A percentile compares a stretch with the other conserved stretches of the same genome.
Conservation (phyloP, 148 eudicot genomes). For the Cornus controversa region DNA sequence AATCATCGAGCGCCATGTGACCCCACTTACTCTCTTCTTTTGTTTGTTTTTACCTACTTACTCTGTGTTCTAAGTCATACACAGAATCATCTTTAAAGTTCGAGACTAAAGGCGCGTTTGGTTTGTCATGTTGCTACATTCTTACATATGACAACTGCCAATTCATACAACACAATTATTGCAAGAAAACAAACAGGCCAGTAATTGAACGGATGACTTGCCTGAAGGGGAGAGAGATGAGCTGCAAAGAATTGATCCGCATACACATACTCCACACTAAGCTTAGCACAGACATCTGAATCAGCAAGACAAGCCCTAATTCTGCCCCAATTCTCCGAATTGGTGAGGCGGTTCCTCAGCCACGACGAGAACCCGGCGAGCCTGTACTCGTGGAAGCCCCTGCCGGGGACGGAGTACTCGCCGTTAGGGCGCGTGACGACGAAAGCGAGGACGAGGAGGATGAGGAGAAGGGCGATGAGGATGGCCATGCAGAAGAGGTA, state of each 20-base stretch:
- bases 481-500: slow-evolving; percentile 73
- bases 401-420: slow-evolving; percentile 44
- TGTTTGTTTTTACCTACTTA: no score
- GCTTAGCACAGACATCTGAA: slow-evolving; percentile 49
- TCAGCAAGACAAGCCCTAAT: slow-evolving; percentile 69
- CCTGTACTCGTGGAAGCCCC: slow-evolving; percentile 55
- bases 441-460: slow-evolving; percentile 60
- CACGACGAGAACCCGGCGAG: slow-evolving; percentile 66
- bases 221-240: slow-evolving; percentile 77
- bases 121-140: neutral
- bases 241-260: slow-evolving; percentile 54
- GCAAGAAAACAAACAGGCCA: neutral
- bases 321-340: slow-evolving; percentile 56
- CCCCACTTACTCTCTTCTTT: neutral
- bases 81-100: neutral
- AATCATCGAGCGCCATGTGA: neutral
- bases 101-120: neutral
- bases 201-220: slow-evolving; percentile 7
- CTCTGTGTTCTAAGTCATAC: neutral
- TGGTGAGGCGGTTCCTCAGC: slow-evolving; percentile 58
- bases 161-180: neutral
- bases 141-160: neutral
- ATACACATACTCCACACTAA: slow-evolving; percentile 31
- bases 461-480: slow-evolving; percentile 50
- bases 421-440: slow-evolving; percentile 74